Evolutionary conservation across 768 basidiomycete genomes (phyloP).

Genomic region (Boletus reticulatus): DNA sequence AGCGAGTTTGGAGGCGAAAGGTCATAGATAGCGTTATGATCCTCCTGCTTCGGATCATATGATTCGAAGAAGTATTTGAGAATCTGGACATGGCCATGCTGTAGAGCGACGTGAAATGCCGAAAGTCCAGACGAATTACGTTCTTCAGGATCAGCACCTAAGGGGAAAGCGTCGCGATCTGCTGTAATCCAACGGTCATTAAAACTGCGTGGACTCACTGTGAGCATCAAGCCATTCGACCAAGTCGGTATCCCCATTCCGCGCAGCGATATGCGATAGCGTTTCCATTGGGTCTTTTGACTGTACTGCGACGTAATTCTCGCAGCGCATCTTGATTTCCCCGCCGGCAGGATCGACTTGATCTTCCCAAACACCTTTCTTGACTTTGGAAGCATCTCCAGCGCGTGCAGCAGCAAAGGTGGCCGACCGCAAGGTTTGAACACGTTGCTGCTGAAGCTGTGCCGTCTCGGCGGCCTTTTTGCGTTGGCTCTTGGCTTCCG

Average conservation of each 20-base stretch:
- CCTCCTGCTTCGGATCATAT: constrained; percentile 54
- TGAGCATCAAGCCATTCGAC: constrained; percentile 71
- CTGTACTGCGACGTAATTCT: constrained; percentile 43
- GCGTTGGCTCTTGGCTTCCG: constrained; percentile 47
- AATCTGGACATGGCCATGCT: constrained; percentile 49
- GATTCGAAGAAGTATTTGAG: constrained; percentile 60
- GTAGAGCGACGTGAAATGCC: constrained; percentile 65
- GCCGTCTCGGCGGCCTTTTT: constrained; percentile 47
- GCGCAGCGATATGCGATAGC: constrained; percentile 64
- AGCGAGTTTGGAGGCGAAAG: constrained; percentile 39
- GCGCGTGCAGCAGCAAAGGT: constrained; percentile 65
- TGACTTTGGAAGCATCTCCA: constrained; percentile 51
- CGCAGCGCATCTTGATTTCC: constrained; percentile 58
- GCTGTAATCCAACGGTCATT: constrained; percentile 22
- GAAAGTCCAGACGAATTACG: constrained; percentile 56
- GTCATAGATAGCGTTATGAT: constrained; percentile 49
- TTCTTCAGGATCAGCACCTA: constrained; percentile 75
- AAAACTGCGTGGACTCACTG: constrained; percentile 44
- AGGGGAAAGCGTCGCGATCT: constrained; percentile 16
- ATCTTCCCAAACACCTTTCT: constrained; percentile 67
- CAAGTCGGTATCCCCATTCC: constrained; percentile 53
- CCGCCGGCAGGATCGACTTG: constrained; percentile 70
- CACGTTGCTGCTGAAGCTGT: constrained; percentile 43
- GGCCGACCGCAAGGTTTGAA: constrained; percentile 56
- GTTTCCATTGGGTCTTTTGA: constrained; percentile 64